Conservation (phyloP, 179 eudicot species). For the Camellia oleifera region DNA sequence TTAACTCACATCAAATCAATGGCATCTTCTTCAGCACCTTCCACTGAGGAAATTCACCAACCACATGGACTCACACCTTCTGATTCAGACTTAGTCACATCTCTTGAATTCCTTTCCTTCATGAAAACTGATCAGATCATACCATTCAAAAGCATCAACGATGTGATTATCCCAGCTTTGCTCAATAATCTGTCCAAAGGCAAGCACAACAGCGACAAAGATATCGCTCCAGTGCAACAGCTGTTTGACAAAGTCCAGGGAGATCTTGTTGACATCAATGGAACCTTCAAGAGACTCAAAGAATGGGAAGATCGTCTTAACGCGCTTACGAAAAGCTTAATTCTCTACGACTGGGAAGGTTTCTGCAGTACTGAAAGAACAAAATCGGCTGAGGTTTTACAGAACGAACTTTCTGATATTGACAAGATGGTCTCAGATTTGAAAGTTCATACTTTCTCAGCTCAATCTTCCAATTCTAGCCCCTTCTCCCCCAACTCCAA, state of each 20-base stretch:
- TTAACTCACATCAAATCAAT: neutral
- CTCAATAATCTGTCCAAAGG: neutral
- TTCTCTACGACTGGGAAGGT: neutral
- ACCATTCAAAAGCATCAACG: slow-evolving; percentile 4
- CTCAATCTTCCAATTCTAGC: neutral
- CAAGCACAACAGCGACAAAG: neutral
- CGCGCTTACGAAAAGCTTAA: neutral
- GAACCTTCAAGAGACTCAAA: neutral
- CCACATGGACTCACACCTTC: neutral
- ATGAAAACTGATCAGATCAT: neutral
- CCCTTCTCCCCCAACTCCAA: neutral
- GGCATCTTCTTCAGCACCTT: neutral
- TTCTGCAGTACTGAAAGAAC: neutral
- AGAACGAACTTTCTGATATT: neutral
- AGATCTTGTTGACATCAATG: neutral
- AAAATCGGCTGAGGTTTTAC: neutral
- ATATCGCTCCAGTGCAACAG: neutral
- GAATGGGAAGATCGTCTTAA: neutral
- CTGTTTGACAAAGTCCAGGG: neutral
- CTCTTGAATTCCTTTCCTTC: slow-evolving; percentile 3
- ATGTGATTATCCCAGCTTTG: neutral
- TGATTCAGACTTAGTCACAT: neutral
- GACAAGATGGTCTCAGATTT: neutral
- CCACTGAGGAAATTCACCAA: neutral
- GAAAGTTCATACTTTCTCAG: neutral